phyloP scores from a whole-genome alignment of 495 filamentous ascomycete species.

The Xylaria acuta region DNA sequence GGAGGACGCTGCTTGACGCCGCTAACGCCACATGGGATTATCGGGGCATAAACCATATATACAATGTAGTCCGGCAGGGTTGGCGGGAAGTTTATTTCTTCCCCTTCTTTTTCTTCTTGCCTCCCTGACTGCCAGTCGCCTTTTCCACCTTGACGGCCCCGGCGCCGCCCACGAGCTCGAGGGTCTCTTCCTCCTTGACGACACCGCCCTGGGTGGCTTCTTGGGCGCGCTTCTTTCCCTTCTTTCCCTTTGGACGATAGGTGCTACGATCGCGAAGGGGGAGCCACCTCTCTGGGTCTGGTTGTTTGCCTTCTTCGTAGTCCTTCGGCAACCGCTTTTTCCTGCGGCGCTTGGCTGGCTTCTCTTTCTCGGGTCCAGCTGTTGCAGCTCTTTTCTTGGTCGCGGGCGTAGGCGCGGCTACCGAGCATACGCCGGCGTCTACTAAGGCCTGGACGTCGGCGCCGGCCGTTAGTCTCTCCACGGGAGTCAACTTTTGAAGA shows the following conservation, averaged over 20 bases:
- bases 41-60: not conserved
- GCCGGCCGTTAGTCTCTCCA: constrained; percentile 67
- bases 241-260: constrained; percentile 89
- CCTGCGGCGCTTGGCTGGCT: constrained; percentile 65
- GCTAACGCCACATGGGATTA: not conserved
- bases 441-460: constrained; percentile 76
- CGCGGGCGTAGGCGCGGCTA: constrained; percentile 48
- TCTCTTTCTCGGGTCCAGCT: constrained; percentile 62
- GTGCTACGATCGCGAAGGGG: constrained; percentile 85
- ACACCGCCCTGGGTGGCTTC: constrained; percentile 86
- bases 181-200: constrained; percentile 69
- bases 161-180: constrained; percentile 68
- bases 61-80: not conserved
- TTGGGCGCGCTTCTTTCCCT: constrained; percentile 80
- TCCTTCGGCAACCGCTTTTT: constrained; percentile 80
- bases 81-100: constrained; percentile 57
- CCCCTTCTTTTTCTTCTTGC: constrained; percentile 79
- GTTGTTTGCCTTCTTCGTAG: constrained; percentile 72
- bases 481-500: constrained; percentile 67
- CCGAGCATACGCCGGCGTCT: constrained; percentile 73
- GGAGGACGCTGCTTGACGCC: not conserved
- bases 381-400: constrained; percentile 66
- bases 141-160: constrained; percentile 65
- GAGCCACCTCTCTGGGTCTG: constrained; percentile 92
- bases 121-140: constrained; percentile 54